Base-by-base conservation (phyloP, 106 monocot genomes). In the Phalaenopsis aphrodite region DNA sequence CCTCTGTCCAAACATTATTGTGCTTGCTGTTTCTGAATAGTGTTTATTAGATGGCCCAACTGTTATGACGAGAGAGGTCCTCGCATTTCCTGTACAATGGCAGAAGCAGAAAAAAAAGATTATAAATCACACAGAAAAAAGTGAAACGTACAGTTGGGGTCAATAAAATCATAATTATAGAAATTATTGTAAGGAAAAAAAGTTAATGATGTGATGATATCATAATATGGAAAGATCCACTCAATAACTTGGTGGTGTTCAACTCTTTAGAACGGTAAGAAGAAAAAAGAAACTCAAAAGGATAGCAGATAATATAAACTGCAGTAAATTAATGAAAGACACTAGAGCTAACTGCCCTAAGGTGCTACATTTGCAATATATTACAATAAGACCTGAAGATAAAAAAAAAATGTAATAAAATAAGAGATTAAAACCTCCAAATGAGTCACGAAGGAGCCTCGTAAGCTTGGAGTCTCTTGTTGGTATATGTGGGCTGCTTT, bases 401-500 rank as follows among this genome's bases (percentile, higher is more conserved):
- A 19, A 45, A 9, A 52, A 48, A 11, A 10, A 52, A 74, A 42
- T 18, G 43, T 45, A 74, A 58, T 56, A 14, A 42, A 41, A 17
- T 42, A 72, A 64, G 73, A 61, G 3, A 65, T 23, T 23, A 68
- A 72, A 78, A 94, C 94, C 94, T 89, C 94, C 94, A 89, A 94
- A 91, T 42, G 94, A 94, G 82, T 94, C 94, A 77, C 91, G 91
- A 47, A 94, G 86, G 69, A 94, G 76, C 79, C 94, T 84, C 11
- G 94, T 94, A 23, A 94, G 88, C 82, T 94, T 94, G 68, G 94
- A 94, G 77, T 91, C 94, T 81, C 94, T 84, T 78, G 82, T 89
- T 78, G 94, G 91, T 82, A 94, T 88, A 88, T 94, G 89, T 56
- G 88, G 82, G 84, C 89, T 89, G 43, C 89, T 88, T 84, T 94